Percentiles rank a stretch among this genome's conserved stretches.
phyloP scores from a whole-genome alignment of 805 yeast species.

The Zygosaccharomyces gambellarensis region DNA sequence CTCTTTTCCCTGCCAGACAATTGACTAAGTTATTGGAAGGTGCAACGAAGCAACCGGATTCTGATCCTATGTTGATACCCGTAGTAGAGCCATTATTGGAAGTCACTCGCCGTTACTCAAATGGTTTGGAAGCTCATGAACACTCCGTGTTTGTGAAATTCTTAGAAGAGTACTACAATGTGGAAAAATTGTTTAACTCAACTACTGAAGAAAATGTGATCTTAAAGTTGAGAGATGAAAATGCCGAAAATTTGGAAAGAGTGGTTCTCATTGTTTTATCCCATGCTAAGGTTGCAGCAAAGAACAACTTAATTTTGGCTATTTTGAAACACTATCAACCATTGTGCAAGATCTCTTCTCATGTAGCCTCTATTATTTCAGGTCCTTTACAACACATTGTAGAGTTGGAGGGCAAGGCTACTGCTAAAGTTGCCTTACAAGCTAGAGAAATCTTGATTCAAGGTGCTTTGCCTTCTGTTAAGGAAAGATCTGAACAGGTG shows the following conservation, averaged over 20 bases:
- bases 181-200: slow-evolving; percentile 76
- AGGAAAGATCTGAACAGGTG: slow-evolving; percentile 94
- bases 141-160: slow-evolving; percentile 65
- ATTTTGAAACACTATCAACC: slow-evolving; percentile 80
- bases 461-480: slow-evolving; percentile 92
- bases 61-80: slow-evolving; percentile 49
- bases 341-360: slow-evolving; percentile 64
- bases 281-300: slow-evolving; percentile 89
- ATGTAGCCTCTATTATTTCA: slow-evolving; percentile 63
- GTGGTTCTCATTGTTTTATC: slow-evolving; percentile 76
- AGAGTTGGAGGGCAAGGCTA: slow-evolving; percentile 81
- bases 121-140: slow-evolving; percentile 83
- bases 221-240: slow-evolving; percentile 79
- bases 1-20: slow-evolving; percentile 92
- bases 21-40: slow-evolving; percentile 67
- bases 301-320: slow-evolving; percentile 83
- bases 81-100: slow-evolving; percentile 69
- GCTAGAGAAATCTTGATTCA: slow-evolving; percentile 95
- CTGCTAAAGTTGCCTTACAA: slow-evolving; percentile 90
- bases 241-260: slow-evolving; percentile 65
- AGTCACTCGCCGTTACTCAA: slow-evolving; percentile 62
- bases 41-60: slow-evolving; percentile 44
- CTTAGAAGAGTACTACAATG: slow-evolving; percentile 65
- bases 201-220: slow-evolving; percentile 85
- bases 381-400: slow-evolving; percentile 72